Percentiles rank a stretch among this genome's conserved stretches.
Evolutionary conservation across 2,329 filamentous ascomycete species (phyloP).

Genomic region (Fusarium sp.): DNA sequence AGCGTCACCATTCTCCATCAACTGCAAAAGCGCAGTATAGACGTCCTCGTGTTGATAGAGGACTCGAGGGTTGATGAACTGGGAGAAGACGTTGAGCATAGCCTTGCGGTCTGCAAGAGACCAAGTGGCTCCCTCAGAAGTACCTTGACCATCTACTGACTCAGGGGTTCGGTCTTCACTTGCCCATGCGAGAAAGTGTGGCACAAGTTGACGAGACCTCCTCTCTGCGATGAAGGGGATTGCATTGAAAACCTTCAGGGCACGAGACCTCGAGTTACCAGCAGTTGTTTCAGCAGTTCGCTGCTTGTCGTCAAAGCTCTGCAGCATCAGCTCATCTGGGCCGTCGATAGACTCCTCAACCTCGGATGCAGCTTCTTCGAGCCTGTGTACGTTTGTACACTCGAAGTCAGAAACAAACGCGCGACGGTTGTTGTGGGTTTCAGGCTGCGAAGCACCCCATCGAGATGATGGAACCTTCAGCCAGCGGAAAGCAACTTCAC

Average conservation of each 20-base stretch:
- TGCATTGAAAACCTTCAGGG: conserved; percentile 79
- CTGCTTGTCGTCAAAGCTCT: conserved; percentile 74
- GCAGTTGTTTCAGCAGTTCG: conserved; percentile 61
- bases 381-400: conserved; percentile 77
- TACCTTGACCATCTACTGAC: conserved; percentile 49
- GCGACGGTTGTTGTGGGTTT: conserved; percentile 50
- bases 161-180: conserved; percentile 58
- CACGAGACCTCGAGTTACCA: conserved; percentile 75
- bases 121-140: conserved; percentile 64
- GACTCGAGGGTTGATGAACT: conserved; percentile 87
- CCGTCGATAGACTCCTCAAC: conserved; percentile 65
- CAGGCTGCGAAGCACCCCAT: conserved; percentile 59
- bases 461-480: conserved; percentile 68
- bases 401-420: conserved; percentile 78
- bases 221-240: conserved; percentile 85
- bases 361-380: conserved; percentile 64
- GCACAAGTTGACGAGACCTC: conserved; percentile 84
- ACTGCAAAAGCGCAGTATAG: conserved; percentile 76
- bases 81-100: conserved; percentile 82
- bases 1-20: conserved; percentile 88
- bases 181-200: conserved; percentile 87
- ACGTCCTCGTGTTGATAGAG: conserved; percentile 83
- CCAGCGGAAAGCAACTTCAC: conserved; percentile 82
- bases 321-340: conserved; percentile 68
- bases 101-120: conserved; percentile 83